These are phyloP conservation scores for Lepiota brunneoincarnata DNA, from an alignment of 768 basidiomycete genomes.

Conservation along the genomic window DNA sequence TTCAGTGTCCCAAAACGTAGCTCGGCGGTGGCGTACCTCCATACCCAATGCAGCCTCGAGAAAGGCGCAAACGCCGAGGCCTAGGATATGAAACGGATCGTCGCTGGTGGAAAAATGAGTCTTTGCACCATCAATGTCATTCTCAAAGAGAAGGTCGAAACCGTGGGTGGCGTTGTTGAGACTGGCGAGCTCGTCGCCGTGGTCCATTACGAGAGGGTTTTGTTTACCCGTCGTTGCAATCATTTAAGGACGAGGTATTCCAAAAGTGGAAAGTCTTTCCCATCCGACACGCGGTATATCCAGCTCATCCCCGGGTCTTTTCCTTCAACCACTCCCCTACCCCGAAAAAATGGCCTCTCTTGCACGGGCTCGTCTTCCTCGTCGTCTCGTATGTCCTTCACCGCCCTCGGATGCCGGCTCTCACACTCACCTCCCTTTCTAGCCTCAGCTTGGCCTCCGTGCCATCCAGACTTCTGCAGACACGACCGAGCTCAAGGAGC, in stretches of 20 bases:
- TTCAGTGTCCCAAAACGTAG: not conserved
- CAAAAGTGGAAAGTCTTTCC: not conserved
- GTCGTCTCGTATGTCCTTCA: constrained; percentile 22
- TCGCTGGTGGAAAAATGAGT: constrained; percentile 44
- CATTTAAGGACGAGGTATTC: not conserved
- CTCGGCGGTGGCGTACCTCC: constrained; percentile 48
- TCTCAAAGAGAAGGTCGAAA: constrained; percentile 68
- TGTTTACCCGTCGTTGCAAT: not conserved
- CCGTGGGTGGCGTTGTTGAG: constrained; percentile 44
- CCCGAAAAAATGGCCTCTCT: constrained; percentile 31
- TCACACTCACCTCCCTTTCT: not conserved
- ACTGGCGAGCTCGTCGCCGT: constrained; percentile 20
- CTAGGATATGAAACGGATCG: constrained; percentile 73
- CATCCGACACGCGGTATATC: not conserved
- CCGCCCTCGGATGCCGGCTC: too few relatives aligned
- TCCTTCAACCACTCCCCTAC: constrained; percentile 2
- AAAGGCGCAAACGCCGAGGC: constrained; percentile 69
- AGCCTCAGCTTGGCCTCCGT: constrained; percentile 37
- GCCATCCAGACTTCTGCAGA: constrained; percentile 80
- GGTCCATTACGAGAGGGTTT: constrained; percentile 15
- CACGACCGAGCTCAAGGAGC: constrained; percentile 59
- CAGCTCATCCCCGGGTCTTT: constrained; percentile 3
- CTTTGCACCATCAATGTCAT: constrained; percentile 58
- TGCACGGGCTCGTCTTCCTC: constrained; percentile 28
- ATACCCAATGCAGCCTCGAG: constrained; percentile 79